Base-by-base conservation (phyloP, 345 rosid genomes). In the Cardamine occulta region DNA sequence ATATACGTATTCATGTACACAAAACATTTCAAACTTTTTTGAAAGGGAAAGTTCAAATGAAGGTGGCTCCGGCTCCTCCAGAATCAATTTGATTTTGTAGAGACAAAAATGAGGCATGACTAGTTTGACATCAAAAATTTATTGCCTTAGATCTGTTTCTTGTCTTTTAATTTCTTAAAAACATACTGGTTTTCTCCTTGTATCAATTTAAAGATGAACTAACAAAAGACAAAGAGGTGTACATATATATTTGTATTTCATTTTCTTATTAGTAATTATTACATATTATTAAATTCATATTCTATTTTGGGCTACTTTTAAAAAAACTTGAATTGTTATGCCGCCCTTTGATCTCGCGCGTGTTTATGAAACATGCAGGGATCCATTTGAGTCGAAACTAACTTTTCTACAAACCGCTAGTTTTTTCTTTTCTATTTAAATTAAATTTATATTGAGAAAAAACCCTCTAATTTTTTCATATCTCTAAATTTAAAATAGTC, bases 61-160 rank as follows among this genome's bases (percentile, higher is more conserved):
- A 65, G 56, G 68, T 76, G 79, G 63, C 62, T 70, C 75, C 77
- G 79, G 63, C 62, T 70, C 75, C 77, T 58, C 57, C 13, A 49
- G 51, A 66, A 40, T 23, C 52, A 78, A 65, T 57, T 66, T 72
- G 73, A 72, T 72, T 58, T 72, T 57, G 80, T 72, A 65, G 80
- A 77, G 80, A 77, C 77, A 77, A 77, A 77, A 72, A 37, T 77
- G 68, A 65, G 72, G 44, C 73, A 72, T 59, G 67, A 65, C 67
- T 77, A 57, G 77, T 72, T 40, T 65, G 47, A 15, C 71, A 77
- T 72, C 76, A 49, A 47, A 47, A 57, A 77, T 77, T 77, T 70
- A 77, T 66, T 71, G 76, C 68, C 52, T 64, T 45, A 56, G 48
- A 71, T 71, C 39, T 77, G 13, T 39, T 7, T 15, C 34, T 64